These are phyloP conservation scores for Plasmodium adleri DNA, from an alignment of 169 alveolate species.

Conservation along the genomic window DNA sequence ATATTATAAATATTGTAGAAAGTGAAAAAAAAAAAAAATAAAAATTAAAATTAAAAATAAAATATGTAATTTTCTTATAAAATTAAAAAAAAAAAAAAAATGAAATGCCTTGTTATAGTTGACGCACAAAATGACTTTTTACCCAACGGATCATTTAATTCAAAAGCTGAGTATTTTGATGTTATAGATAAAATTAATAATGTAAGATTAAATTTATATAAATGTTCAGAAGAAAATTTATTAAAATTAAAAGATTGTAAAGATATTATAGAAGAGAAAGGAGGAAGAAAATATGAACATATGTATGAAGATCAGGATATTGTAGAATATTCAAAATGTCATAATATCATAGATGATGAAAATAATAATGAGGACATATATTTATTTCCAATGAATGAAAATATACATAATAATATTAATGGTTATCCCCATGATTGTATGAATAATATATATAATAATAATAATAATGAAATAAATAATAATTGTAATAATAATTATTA, in stretches of 20 bases:
- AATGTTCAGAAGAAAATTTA: slow-evolving; percentile 31
- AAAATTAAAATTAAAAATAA: not conserved
- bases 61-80: not conserved
- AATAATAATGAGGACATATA: slow-evolving; percentile 17
- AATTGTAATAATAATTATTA: not conserved
- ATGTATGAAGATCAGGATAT: slow-evolving; percentile 15
- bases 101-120: slow-evolving; percentile 70
- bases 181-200: slow-evolving; percentile 37
- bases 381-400: slow-evolving; percentile 27
- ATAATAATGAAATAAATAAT: not conserved
- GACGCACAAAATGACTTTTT: slow-evolving; percentile 75
- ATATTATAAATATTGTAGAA: no score
- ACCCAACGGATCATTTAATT: slow-evolving; percentile 59
- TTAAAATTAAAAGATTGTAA: slow-evolving; percentile 30
- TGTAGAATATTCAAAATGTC: slow-evolving; percentile 44
- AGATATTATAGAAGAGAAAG: slow-evolving; percentile 18
- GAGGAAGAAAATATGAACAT: not conserved
- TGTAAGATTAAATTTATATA: slow-evolving; percentile 39
- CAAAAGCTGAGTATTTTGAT: slow-evolving; percentile 34
- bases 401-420: not conserved
- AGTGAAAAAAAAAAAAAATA: no score
- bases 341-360: slow-evolving; percentile 42
- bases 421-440: not conserved
- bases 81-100: slow-evolving; percentile 5
- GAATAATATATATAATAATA: not conserved